Conservation (phyloP, 352 stramenopile genomes). For the Lagenidium sp. region DNA sequence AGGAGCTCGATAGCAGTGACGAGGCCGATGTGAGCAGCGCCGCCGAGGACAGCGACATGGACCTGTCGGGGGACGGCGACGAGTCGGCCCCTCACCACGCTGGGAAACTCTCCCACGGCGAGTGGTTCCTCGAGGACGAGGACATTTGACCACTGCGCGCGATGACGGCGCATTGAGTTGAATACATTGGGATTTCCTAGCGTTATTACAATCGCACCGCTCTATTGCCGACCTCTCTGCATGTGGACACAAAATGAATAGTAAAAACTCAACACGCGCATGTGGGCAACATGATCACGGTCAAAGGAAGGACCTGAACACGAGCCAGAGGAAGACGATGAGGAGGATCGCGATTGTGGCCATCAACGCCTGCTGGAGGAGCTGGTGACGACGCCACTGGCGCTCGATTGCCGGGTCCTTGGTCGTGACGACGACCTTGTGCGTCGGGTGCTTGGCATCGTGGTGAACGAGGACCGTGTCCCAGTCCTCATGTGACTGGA, state of each 20-base stretch:
- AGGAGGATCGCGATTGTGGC: background rate
- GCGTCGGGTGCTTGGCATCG: conserved; percentile 18
- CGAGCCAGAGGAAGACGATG: background rate
- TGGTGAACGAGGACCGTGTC: conserved; percentile 53
- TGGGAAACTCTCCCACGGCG: conserved; percentile 14
- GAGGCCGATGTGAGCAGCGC: conserved; percentile 19
- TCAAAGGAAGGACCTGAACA: background rate
- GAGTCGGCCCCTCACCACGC: conserved; percentile 6
- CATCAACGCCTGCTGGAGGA: conserved; percentile 1
- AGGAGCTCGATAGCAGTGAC: conserved; percentile 19
- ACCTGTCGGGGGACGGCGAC: conserved; percentile 8
- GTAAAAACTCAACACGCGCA: too few species aligned
- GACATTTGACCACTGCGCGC: too few species aligned
- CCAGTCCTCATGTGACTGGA: conserved; percentile 43
- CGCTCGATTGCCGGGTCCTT: conserved; percentile 10
- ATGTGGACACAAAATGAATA: background rate
- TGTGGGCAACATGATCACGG: too few species aligned
- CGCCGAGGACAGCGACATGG: conserved; percentile 20
- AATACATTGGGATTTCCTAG: too few species aligned
- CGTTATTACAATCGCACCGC: too few species aligned
- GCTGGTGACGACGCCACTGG: conserved; percentile 4
- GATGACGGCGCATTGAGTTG: too few species aligned
- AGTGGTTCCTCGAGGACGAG: conserved; percentile 16
- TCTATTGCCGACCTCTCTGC: too few species aligned
- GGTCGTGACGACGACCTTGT: conserved; percentile 6